Base-by-base conservation (phyloP, 192 early-diverging fungal species). In the Umbelopsis sp. region DNA sequence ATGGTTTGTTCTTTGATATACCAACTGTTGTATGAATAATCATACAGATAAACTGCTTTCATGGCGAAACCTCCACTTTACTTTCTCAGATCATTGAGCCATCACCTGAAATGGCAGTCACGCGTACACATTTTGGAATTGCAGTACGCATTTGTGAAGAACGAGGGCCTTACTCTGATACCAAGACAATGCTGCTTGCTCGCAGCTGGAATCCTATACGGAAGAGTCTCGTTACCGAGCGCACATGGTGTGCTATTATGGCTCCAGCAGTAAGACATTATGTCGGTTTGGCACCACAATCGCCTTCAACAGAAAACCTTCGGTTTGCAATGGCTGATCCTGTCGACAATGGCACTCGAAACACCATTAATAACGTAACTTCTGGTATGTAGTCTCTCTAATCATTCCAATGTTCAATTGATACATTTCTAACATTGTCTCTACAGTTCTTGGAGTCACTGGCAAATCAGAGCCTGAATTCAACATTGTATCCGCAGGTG, bases 401-500 rank as follows among this genome's bases (percentile, higher is more conserved):
- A 34, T 20, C 0, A 36, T 20, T 12, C 1, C 17, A 11, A 36
- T 20, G 29, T 16, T 22, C 26, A 29, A 7, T 34, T 62, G 14
- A 24, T 6, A 12, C 10, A 24, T 53, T 12, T 62, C 31, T 34
- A 20, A 34, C 14, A 34, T 32, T 1, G 21, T n/a, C 5, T 3
- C 26, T n/a, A 20, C 29, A 62, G 56, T 10, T n/a, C 26, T 62
- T 20, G 2, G 25, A 20, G 26, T 12, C 12, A 17, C 56, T 34
- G 56, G 56, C 31, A 45, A 73, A 24, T 75, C 81, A 41, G 83
- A 88, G 70, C 83, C 86, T 45, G 77, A 74, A 25, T 88, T 88
- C 70, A 82, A 84, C 66, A 75, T 86, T n/a, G 76, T 88, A 8
- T 83, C 82, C 44, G 68, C 82, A 25, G 86, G 86, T 11, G 74